phyloP scores from a whole-genome alignment of 306 rosid species.

The Nissolia schottii region DNA sequence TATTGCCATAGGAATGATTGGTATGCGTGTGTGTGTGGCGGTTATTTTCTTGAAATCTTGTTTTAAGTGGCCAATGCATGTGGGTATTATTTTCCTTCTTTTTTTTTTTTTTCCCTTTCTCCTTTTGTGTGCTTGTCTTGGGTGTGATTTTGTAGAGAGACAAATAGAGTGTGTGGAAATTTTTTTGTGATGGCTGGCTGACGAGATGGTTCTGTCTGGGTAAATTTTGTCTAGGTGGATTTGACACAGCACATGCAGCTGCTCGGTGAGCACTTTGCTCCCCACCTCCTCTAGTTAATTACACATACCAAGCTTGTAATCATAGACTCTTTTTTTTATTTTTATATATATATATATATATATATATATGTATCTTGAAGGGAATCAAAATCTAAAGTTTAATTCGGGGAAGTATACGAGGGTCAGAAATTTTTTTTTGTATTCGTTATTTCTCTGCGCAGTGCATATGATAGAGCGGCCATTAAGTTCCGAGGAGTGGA shows the following conservation, averaged over 20 bases:
- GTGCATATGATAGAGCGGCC: slow-evolving; percentile 98
- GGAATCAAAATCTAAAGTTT: slow-evolving; percentile 16
- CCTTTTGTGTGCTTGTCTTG: neutral
- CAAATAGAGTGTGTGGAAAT: slow-evolving; percentile 16
- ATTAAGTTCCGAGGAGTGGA: slow-evolving; percentile 91
- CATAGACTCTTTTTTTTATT: too few relatives aligned
- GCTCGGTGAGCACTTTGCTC: slow-evolving; percentile 81
- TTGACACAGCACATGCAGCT: slow-evolving; percentile 99
- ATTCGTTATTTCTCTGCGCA: slow-evolving; percentile 28
- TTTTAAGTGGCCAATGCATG: slow-evolving; percentile 1
- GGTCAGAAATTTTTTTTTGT: neutral
- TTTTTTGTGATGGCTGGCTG: slow-evolving; percentile 27
- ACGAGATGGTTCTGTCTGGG: slow-evolving; percentile 40
- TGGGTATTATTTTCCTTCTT: neutral
- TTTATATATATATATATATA: too few relatives aligned
- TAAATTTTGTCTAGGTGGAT: slow-evolving; percentile 77
- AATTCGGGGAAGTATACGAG: neutral
- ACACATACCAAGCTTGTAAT: slow-evolving; percentile 17
- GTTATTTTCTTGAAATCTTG: slow-evolving; percentile 19
- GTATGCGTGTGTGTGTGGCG: neutral
- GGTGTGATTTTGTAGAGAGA: slow-evolving; percentile 25
- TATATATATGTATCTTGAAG: neutral
- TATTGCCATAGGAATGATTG: neutral
- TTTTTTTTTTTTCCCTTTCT: neutral
- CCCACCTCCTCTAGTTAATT: neutral